Percentiles rank a stretch among this genome's conserved stretches.
Evolutionary conservation across 2,329 filamentous ascomycete species (phyloP).

Genomic region (Shiraia sp.): DNA sequence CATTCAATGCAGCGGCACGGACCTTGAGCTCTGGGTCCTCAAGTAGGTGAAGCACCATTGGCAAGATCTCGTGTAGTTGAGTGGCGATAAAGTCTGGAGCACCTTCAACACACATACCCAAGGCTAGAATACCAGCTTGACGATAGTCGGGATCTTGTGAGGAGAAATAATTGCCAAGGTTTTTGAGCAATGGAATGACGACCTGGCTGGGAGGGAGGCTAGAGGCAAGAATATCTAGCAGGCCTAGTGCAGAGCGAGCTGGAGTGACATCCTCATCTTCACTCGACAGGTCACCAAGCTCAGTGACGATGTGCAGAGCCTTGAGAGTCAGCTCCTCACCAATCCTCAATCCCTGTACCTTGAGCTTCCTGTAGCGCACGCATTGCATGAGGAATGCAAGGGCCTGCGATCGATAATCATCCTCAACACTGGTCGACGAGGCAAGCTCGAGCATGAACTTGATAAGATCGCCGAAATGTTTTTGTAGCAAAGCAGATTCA

Average conservation of each 20-base stretch:
- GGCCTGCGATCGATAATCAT: slow-evolving; percentile 86
- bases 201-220: slow-evolving; percentile 92
- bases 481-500: slow-evolving; percentile 79
- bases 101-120: slow-evolving; percentile 94
- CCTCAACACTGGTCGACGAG: slow-evolving; percentile 74
- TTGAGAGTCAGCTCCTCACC: slow-evolving; percentile 86
- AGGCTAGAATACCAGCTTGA: slow-evolving; percentile 85
- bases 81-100: slow-evolving; percentile 97
- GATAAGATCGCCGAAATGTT: slow-evolving; percentile 86
- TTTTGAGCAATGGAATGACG: slow-evolving; percentile 86
- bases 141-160: slow-evolving; percentile 76
- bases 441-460: slow-evolving; percentile 92
- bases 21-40: slow-evolving; percentile 84
- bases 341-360: slow-evolving; percentile 88
- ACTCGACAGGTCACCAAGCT: slow-evolving; percentile 72
- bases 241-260: slow-evolving; percentile 78
- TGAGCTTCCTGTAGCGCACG: slow-evolving; percentile 90
- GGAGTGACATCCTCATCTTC: slow-evolving; percentile 87
- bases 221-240: slow-evolving; percentile 86
- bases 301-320: slow-evolving; percentile 84
- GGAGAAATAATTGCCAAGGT: slow-evolving; percentile 79
- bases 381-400: slow-evolving; percentile 92
- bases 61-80: slow-evolving; percentile 84
- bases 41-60: slow-evolving; percentile 79
- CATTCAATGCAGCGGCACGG: slow-evolving; percentile 82